Base-by-base conservation (phyloP, 1,139 yeast species). In the Candida tropicalis region DNA sequence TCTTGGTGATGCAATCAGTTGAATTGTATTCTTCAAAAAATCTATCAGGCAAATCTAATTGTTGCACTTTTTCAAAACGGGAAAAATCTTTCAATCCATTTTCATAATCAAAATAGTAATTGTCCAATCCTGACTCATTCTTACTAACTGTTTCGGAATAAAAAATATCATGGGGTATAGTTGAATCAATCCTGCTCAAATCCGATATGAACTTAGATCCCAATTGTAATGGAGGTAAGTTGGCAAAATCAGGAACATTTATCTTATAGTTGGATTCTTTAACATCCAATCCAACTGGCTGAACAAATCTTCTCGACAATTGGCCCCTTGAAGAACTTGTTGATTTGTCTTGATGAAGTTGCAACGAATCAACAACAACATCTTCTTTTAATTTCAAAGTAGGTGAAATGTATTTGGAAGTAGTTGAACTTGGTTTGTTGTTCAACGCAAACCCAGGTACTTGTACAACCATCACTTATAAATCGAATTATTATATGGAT, bases 11-110 rank as follows among this genome's bases (percentile, higher is more conserved):
- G 45, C 82, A 77, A 56, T 84, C 84, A 11, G 90, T 79, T 40
- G 81, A 77, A 54, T 80, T 82, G 58, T 85, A 81, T 54, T 87
- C 91, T 49, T 84, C 88, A 53, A 87, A 80, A 51, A 90, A 82
- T 49, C 79, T 82, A 60, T 90, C 97, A 0, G 98, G 98, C 42
- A 91, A 80, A 56, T 79, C 81, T 47, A 83, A 73, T 45, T 84
- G 82, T 37, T 79, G 77, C 4, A 83, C 72, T 54, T 85, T 83
- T 54, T 82, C 91, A 60, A 89, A 90, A 8, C 96, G 85, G n/a
- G 87, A 78, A 57, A 87, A 84, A 26, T 69, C 74, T 9, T 75
- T 76, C 50, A 72, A 59, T 2, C 77, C 77, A 37, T 63, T 59
- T 27, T 66, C 70, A 46, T 59, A 54, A 46, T 71, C 74, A 50